phyloP scores from a whole-genome alignment of 2,329 filamentous ascomycete species.

The Colletotrichum sansevieriae region DNA sequence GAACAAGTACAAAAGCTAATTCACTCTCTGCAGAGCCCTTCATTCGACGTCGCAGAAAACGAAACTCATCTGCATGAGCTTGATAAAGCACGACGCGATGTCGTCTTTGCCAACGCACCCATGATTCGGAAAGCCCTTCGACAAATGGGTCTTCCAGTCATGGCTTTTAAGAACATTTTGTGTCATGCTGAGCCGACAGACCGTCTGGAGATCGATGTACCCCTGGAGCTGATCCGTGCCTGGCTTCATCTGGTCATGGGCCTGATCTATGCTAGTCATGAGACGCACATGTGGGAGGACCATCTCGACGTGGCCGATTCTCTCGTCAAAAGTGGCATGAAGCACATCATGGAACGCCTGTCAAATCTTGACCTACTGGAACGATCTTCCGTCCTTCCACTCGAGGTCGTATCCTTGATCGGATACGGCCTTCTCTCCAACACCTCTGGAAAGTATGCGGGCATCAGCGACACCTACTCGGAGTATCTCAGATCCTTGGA shows the following conservation, averaged over 20 bases:
- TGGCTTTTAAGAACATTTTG: conserved; percentile 44
- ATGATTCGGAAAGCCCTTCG: conserved; percentile 32
- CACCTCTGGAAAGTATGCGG: conserved; percentile 52
- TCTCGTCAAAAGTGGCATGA: conserved; percentile 53
- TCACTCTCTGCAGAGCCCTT: not conserved
- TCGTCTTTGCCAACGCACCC: conserved; percentile 33
- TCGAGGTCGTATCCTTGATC: conserved; percentile 58
- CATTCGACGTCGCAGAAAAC: not conserved
- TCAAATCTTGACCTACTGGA: conserved; percentile 51
- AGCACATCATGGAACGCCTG: conserved; percentile 52
- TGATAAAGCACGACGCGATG: conserved; percentile 19
- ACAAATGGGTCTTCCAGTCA: conserved; percentile 38
- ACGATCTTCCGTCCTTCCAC: conserved; percentile 55
- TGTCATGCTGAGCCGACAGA: conserved; percentile 39
- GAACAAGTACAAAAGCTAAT: not conserved
- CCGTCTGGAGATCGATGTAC: conserved; percentile 48
- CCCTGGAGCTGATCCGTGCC: conserved; percentile 53
- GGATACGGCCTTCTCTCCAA: conserved; percentile 55
- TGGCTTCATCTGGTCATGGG: conserved; percentile 59
- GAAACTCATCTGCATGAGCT: conserved; percentile 12
- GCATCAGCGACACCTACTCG: conserved; percentile 58
- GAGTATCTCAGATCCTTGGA: conserved; percentile 57
- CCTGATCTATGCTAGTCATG: conserved; percentile 48
- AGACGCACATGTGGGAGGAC: conserved; percentile 45
- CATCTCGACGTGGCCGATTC: conserved; percentile 49